Base-by-base conservation (phyloP, 2,329 filamentous ascomycete species). In the Corinectria fuckeliana region DNA sequence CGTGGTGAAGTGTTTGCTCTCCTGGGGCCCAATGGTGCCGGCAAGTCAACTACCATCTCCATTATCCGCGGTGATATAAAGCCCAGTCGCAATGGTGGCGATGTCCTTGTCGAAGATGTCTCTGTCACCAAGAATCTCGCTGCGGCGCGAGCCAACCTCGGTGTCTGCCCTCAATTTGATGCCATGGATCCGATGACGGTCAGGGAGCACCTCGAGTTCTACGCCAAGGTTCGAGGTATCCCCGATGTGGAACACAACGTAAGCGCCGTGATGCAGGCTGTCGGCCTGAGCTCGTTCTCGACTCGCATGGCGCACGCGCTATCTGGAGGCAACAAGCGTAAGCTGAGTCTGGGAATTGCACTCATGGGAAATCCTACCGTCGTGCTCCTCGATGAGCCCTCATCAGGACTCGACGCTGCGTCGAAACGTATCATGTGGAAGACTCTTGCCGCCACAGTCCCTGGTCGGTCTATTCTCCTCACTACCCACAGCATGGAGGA, bases 401-500 rank as follows among this genome's bases (percentile, higher is more conserved):
- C 87, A 0, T 93, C 89, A 0, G 93, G 93, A 0, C 91, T 97
- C 79, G 94, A 98, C 69, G 93, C 93, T 0, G 92, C 92, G 0
- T 90, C 92, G 0, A 97, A 97, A 75, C 86, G 94, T 39, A 85
- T 96, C 65, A 96, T 98, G 91, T 97, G 94, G 94, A 87, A 87
- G 56, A 96, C 93, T 0, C 81, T 97, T 1, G 85, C 86, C 3
- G 84, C 87, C 1, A 88, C 93, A 3, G 88, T 90, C 0, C 85
- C 87, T 0, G 92, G 92, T 0, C 85, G 93, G n/a, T 91, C 89
- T 0, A 86, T 97, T 14, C 81, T 98, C 2, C 83, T 98, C 16
- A 97, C 94, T 0, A 97, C 94, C 0, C 94, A 98, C 75, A 91
- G 87, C 48, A 97, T 97, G 93, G 93, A 97, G 74, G 94, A 97